Conservation (phyloP, 345 rosid genomes). For the Rhodomyrtus tomentosa region DNA sequence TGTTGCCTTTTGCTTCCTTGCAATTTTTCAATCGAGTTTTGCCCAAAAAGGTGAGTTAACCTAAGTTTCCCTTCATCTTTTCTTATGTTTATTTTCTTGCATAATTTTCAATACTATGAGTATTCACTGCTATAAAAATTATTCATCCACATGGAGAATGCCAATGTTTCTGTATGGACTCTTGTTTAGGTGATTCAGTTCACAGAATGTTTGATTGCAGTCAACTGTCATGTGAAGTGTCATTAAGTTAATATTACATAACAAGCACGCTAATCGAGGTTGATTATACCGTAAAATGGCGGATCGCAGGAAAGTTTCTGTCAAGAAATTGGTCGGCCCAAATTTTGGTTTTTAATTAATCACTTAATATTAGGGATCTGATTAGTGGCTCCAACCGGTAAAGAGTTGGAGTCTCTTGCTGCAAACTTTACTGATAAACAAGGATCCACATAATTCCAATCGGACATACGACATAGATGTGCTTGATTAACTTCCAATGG, state of each 20-base stretch:
- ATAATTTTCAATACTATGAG: neutral
- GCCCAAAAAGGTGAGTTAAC: slow-evolving; percentile 25
- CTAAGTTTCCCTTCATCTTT: neutral
- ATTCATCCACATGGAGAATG: neutral
- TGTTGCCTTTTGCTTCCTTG: slow-evolving; percentile 13
- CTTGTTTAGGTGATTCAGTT: neutral
- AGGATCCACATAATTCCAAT: neutral
- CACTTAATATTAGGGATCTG: neutral
- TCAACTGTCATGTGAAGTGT: neutral
- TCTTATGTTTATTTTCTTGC: neutral
- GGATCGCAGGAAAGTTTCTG: neutral
- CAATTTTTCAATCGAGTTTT: slow-evolving; percentile 14
- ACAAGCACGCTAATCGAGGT: neutral
- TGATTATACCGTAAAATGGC: neutral
- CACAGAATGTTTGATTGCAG: neutral
- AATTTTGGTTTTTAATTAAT: neutral
- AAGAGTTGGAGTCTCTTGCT: neutral
- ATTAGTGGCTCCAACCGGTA: neutral
- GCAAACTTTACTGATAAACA: neutral
- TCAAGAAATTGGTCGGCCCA: neutral
- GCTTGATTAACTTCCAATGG: neutral
- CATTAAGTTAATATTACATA: neutral
- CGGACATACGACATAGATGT: neutral
- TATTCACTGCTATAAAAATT: neutral
- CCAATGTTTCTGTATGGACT: neutral